phyloP scores from a whole-genome alignment of 768 basidiomycete species.

The Antrodiella citrinella region DNA sequence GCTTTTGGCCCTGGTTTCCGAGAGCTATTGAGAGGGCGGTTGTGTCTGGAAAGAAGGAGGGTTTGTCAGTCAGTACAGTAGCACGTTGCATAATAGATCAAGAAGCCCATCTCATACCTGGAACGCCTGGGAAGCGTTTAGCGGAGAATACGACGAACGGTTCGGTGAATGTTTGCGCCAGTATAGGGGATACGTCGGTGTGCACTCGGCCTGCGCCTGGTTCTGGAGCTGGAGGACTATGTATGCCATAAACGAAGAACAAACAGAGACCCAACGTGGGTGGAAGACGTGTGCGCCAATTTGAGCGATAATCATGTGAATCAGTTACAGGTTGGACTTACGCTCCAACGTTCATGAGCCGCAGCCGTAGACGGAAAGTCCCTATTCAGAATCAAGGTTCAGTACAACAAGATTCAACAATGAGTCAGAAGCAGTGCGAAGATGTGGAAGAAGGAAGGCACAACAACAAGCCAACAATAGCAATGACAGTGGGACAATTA shows the following conservation, averaged over 20 bases:
- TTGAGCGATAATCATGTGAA: slow-evolving; percentile 6
- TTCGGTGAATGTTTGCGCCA: slow-evolving; percentile 79
- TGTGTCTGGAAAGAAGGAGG: slow-evolving; percentile 44
- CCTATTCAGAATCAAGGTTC: slow-evolving; percentile 34
- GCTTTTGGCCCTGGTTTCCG: slow-evolving; percentile 84
- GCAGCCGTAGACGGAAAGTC: slow-evolving; percentile 76
- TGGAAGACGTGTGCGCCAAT: background rate
- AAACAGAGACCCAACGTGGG: slow-evolving; percentile 5
- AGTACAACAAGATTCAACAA: background rate
- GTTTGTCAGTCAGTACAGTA: background rate
- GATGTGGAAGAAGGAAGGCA: background rate
- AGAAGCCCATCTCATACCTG: slow-evolving; percentile 39
- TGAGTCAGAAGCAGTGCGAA: too few species aligned
- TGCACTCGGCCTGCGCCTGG: slow-evolving; percentile 57
- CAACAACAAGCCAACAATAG: background rate
- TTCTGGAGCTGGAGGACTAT: slow-evolving; percentile 69
- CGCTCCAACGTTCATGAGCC: slow-evolving; percentile 88
- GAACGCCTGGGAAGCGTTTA: slow-evolving; percentile 92
- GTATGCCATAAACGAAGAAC: background rate
- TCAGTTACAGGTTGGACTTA: slow-evolving; percentile 38
- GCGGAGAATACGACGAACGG: slow-evolving; percentile 85
- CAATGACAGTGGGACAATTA: slow-evolving; percentile 19
- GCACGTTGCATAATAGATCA: slow-evolving; percentile 6
- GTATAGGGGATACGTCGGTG: slow-evolving; percentile 61
- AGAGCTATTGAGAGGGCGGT: slow-evolving; percentile 84